phyloP scores from a whole-genome alignment of 2,329 filamentous ascomycete genomes.

The Aspergillus fijiensis region DNA sequence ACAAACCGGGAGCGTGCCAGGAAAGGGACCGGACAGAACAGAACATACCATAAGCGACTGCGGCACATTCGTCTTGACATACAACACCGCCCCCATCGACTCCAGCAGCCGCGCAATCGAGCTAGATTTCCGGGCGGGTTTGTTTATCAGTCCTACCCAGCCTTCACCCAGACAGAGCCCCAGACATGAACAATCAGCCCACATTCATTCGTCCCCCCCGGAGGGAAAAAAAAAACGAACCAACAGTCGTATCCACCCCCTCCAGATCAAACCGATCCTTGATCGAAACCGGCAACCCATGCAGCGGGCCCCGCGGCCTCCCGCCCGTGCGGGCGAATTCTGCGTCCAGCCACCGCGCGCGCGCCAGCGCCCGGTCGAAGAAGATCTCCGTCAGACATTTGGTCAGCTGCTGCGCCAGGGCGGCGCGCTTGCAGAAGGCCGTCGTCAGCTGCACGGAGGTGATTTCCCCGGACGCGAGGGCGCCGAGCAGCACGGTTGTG shows the following conservation, averaged over 20 bases:
- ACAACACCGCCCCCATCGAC: constrained; percentile 50
- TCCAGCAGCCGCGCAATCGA: constrained; percentile 29
- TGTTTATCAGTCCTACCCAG: constrained; percentile 39
- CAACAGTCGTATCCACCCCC: constrained; percentile 28
- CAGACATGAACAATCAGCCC: background rate
- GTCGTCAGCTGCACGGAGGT: constrained; percentile 18
- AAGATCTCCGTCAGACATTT: constrained; percentile 38
- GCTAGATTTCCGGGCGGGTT: constrained; percentile 27
- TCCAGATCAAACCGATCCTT: constrained; percentile 67
- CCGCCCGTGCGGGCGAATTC: constrained; percentile 48
- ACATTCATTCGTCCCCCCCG: too few relatives aligned
- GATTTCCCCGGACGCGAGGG: constrained; percentile 12
- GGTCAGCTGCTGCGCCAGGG: constrained; percentile 22
- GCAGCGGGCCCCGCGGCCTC: constrained; percentile 60
- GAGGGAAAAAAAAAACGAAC: constrained; percentile 12
- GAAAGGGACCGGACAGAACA: background rate
- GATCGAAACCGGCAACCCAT: constrained; percentile 60
- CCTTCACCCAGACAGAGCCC: constrained; percentile 38
- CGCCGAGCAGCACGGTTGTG: constrained; percentile 16
- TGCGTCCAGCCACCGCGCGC: constrained; percentile 53
- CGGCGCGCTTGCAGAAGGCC: constrained; percentile 23
- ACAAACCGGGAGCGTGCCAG: background rate
- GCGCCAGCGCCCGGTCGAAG: constrained; percentile 54
- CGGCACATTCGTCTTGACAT: constrained; percentile 56
- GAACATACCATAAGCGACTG: constrained; percentile 44